phyloP scores from a whole-genome alignment of 2,329 filamentous ascomycete genomes.

The Geosmithia flava region DNA sequence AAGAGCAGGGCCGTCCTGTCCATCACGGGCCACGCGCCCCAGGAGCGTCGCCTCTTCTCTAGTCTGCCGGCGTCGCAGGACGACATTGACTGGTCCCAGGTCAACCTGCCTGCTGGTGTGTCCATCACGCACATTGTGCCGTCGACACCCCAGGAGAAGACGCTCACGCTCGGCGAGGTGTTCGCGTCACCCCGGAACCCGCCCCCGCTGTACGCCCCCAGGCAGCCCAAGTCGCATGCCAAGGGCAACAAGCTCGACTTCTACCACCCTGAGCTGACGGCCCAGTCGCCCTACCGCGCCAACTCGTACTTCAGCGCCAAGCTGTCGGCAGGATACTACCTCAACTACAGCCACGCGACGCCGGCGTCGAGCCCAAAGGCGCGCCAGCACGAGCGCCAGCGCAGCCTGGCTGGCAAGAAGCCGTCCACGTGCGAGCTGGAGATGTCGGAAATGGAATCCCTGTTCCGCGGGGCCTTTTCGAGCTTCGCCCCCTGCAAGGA shows the following conservation, averaged over 20 bases:
- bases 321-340: slow-evolving; percentile 55
- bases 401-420: slow-evolving; percentile 52
- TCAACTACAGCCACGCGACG: slow-evolving; percentile 55
- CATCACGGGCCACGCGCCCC: slow-evolving; percentile 62
- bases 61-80: slow-evolving; percentile 44
- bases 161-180: slow-evolving; percentile 57
- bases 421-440: slow-evolving; percentile 43
- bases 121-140: slow-evolving; percentile 27
- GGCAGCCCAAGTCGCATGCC: slow-evolving; percentile 57
- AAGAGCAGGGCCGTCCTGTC: slow-evolving; percentile 47
- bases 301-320: slow-evolving; percentile 55
- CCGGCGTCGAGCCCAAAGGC: slow-evolving; percentile 40
- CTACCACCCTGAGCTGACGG: slow-evolving; percentile 39
- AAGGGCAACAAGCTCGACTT: slow-evolving; percentile 45
- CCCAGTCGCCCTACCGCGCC: slow-evolving; percentile 39
- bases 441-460: slow-evolving; percentile 55
- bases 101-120: slow-evolving; percentile 62
- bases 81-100: slow-evolving; percentile 18
- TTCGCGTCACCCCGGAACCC: slow-evolving; percentile 58
- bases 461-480: slow-evolving; percentile 68
- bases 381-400: slow-evolving; percentile 59
- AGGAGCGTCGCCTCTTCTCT: slow-evolving; percentile 71
- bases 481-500: slow-evolving; percentile 69
- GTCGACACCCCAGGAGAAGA: slow-evolving; percentile 27
- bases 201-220: slow-evolving; percentile 56